A percentile compares a stretch with the other conserved stretches of the same genome.
Conservation (phyloP, 1,284 basidiomycete species). For the Termitomyces sp. region DNA sequence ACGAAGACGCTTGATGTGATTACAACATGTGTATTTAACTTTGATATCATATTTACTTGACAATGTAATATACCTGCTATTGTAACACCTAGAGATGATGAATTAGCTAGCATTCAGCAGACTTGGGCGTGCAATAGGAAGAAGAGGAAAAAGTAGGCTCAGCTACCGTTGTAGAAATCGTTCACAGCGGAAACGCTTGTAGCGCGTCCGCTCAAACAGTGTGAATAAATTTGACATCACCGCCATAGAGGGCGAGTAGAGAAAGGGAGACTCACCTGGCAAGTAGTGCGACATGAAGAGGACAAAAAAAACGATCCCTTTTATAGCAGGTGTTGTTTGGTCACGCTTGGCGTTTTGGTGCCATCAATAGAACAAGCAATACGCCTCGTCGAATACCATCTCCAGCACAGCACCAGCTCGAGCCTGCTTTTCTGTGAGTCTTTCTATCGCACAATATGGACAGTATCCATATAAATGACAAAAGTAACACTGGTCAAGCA, state of each 20-base stretch:
- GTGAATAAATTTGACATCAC: constrained; percentile 38
- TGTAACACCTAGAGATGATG: not conserved
- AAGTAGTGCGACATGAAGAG: not conserved
- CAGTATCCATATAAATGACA: not conserved
- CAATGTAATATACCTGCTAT: not conserved
- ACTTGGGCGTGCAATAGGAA: constrained; percentile 3
- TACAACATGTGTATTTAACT: not conserved
- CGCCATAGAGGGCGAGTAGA: constrained; percentile 2
- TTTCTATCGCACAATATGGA: not conserved
- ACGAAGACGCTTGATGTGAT: constrained; percentile 28
- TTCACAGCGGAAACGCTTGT: constrained; percentile 27
- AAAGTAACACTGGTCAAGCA: constrained; percentile 1
- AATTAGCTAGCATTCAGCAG: not conserved
- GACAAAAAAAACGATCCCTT: constrained; percentile 3
- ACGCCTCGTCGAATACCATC: not conserved
- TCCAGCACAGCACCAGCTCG: not conserved
- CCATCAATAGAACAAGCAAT: constrained; percentile 6
- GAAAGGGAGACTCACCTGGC: constrained; percentile 5
- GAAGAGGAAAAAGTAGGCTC: constrained; percentile 32
- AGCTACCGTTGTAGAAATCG: constrained; percentile 58
- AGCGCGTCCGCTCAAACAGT: constrained; percentile 41
- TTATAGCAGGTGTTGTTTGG: constrained; percentile 16
- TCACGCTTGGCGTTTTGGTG: constrained; percentile 10
- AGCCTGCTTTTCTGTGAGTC: constrained; percentile 4
- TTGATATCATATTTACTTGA: constrained; percentile 1